Evolutionary conservation across 2,329 filamentous ascomycete genomes (phyloP).

Genomic region (Hymenoscyphus fraxineus): DNA sequence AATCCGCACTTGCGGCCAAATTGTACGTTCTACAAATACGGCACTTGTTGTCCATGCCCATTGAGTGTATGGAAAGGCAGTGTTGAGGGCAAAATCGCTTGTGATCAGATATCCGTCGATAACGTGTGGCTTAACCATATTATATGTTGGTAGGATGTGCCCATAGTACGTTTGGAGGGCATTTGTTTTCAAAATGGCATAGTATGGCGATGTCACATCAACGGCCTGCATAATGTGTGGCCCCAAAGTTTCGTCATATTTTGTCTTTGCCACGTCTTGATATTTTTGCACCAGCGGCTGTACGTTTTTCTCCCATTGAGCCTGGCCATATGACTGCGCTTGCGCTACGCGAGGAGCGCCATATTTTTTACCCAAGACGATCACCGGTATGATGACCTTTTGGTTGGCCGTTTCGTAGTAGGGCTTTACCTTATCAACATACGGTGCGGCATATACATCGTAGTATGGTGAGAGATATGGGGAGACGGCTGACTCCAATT

Average conservation of each 20-base stretch:
- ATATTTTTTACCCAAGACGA: slow-evolving; percentile 65
- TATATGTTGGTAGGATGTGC: slow-evolving; percentile 71
- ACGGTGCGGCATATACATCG: slow-evolving; percentile 75
- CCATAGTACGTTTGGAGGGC: slow-evolving; percentile 66
- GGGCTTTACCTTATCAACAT: slow-evolving; percentile 71
- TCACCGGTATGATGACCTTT: slow-evolving; percentile 64
- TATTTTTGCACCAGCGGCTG: slow-evolving; percentile 70
- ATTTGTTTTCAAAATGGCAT: slow-evolving; percentile 59
- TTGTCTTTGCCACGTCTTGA: slow-evolving; percentile 54
- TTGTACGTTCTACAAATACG: slow-evolving; percentile 66
- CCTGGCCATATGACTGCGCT: slow-evolving; percentile 60
- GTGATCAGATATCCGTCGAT: slow-evolving; percentile 63
- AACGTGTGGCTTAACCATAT: slow-evolving; percentile 69
- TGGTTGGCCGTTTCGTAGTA: slow-evolving; percentile 65
- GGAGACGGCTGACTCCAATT: slow-evolving; percentile 56
- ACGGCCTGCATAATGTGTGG: slow-evolving; percentile 67
- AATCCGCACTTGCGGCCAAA: slow-evolving; percentile 77
- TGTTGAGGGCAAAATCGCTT: slow-evolving; percentile 63
- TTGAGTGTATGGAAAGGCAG: slow-evolving; percentile 67
- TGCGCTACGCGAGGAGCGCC: slow-evolving; percentile 69
- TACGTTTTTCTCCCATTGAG: slow-evolving; percentile 75
- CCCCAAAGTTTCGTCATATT: slow-evolving; percentile 68
- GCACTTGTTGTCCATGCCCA: slow-evolving; percentile 68
- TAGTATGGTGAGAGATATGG: slow-evolving; percentile 86
- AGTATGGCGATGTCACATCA: slow-evolving; percentile 65